These are phyloP conservation scores for Metschnikowia gruessii DNA, from an alignment of 805 yeast genomes.

Conservation along the genomic window DNA sequence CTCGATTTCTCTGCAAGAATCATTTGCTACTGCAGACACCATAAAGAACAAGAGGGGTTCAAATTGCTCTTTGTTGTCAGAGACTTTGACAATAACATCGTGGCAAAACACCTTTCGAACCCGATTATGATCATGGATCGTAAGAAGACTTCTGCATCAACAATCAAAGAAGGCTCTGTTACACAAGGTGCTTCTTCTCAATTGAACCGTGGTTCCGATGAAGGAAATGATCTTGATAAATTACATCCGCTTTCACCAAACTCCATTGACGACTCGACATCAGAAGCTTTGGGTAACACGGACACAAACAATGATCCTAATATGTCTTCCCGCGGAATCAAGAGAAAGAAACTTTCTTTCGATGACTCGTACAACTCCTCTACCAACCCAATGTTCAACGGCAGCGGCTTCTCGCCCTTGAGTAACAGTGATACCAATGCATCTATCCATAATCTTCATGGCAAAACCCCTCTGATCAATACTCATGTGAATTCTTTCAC, in stretches of 20 bases:
- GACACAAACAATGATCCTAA: slow-evolving; percentile 26
- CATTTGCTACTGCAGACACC: slow-evolving; percentile 96
- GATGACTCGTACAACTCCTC: slow-evolving; percentile 41
- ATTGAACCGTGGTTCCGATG: slow-evolving; percentile 5
- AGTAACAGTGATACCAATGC: slow-evolving; percentile 46
- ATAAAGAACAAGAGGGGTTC: slow-evolving; percentile 84
- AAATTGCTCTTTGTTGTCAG: slow-evolving; percentile 65
- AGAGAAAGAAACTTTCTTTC: slow-evolving; percentile 48
- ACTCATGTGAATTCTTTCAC: slow-evolving; percentile 2
- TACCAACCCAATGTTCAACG: slow-evolving; percentile 39
- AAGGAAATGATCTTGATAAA: slow-evolving; percentile 7
- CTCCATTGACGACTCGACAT: slow-evolving; percentile 58
- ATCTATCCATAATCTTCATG: slow-evolving; percentile 19
- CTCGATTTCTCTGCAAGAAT: slow-evolving; percentile 66
- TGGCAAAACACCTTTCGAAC: slow-evolving; percentile 69
- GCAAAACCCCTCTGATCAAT: slow-evolving; percentile 6
- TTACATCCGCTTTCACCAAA: slow-evolving; percentile 55
- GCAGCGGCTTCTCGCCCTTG: slow-evolving; percentile 45
- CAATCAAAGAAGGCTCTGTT: slow-evolving; percentile 15
- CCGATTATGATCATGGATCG: slow-evolving; percentile 93
- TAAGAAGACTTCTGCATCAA: slow-evolving; percentile 56
- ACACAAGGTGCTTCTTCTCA: slow-evolving; percentile 2
- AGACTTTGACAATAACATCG: slow-evolving; percentile 55
- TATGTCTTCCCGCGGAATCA: slow-evolving; percentile 33
- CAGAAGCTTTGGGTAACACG: slow-evolving; percentile 47